A percentile compares a stretch with the other conserved stretches of the same genome.
These are phyloP conservation scores for Botryotinia globosa DNA, from an alignment of 2,329 filamentous ascomycete genomes.

Conservation along the genomic window DNA sequence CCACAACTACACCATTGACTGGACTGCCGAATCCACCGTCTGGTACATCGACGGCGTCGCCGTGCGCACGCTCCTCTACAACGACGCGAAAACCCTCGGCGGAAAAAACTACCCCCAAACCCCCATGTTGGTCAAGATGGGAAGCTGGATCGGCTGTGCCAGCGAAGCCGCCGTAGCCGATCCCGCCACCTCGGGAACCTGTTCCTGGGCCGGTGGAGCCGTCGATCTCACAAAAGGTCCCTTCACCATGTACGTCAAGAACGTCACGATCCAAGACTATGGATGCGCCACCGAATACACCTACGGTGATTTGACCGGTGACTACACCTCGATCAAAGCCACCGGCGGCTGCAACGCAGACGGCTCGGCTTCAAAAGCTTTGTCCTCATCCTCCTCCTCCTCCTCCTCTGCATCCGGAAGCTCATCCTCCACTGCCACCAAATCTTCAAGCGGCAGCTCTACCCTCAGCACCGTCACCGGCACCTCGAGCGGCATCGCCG, in stretches of 20 bases:
- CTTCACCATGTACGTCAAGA: conserved; percentile 51
- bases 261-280: conserved; percentile 50
- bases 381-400: background rate
- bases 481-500: conserved; percentile 17
- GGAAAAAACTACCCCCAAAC: conserved; percentile 65
- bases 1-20: conserved; percentile 67
- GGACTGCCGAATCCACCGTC: conserved; percentile 56
- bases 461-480: conserved; percentile 8
- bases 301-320: conserved; percentile 49
- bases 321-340: conserved; percentile 47
- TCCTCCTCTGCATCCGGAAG: background rate
- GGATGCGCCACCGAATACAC: conserved; percentile 49
- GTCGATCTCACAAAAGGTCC: conserved; percentile 46
- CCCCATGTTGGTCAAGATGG: conserved; percentile 64
- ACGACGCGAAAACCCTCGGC: conserved; percentile 46
- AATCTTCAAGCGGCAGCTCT: background rate
- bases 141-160: conserved; percentile 49
- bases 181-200: conserved; percentile 52
- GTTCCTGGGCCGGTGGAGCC: conserved; percentile 64
- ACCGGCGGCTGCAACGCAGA: conserved; percentile 29
- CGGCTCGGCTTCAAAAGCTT: background rate
- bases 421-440: background rate
- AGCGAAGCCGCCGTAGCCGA: conserved; percentile 42
- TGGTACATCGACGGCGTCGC: conserved; percentile 57
- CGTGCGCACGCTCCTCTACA: conserved; percentile 48